Percentiles rank a stretch among this genome's conserved stretches.
phyloP scores from a whole-genome alignment of 257 asterid species.

The Agastache rugosa region DNA sequence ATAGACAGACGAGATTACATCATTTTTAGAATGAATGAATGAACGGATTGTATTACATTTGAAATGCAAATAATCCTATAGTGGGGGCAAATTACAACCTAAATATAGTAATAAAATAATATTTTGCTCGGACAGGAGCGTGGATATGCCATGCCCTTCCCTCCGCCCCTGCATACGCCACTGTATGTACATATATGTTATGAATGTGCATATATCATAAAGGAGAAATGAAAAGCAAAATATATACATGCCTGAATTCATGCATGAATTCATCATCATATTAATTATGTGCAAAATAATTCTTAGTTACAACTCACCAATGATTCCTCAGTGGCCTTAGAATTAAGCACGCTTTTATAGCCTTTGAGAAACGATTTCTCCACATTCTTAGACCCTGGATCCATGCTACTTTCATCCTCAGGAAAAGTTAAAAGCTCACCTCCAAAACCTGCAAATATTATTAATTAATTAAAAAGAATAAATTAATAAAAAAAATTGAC shows the following conservation, averaged over 20 bases:
- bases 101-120: too few species aligned
- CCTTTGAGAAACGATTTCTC: conserved; percentile 46
- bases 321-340: conserved; percentile 69
- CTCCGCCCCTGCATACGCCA: too few species aligned
- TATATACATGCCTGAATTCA: background rate
- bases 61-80: too few species aligned
- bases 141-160: too few species aligned
- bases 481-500: background rate
- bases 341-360: conserved; percentile 58
- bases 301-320: conserved; percentile 46
- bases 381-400: conserved; percentile 22
- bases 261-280: background rate
- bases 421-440: conserved; percentile 39
- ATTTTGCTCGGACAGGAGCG: too few species aligned
- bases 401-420: conserved; percentile 35
- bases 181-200: too few species aligned
- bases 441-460: conserved; percentile 49
- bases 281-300: too few species aligned
- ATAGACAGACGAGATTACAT: too few species aligned
- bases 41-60: too few species aligned
- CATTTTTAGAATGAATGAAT: too few species aligned
- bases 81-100: too few species aligned
- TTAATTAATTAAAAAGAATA: background rate
- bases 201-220: background rate
- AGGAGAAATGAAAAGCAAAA: background rate